phyloP scores from a whole-genome alignment of 495 filamentous ascomycete species.

The Poronia punctata region DNA sequence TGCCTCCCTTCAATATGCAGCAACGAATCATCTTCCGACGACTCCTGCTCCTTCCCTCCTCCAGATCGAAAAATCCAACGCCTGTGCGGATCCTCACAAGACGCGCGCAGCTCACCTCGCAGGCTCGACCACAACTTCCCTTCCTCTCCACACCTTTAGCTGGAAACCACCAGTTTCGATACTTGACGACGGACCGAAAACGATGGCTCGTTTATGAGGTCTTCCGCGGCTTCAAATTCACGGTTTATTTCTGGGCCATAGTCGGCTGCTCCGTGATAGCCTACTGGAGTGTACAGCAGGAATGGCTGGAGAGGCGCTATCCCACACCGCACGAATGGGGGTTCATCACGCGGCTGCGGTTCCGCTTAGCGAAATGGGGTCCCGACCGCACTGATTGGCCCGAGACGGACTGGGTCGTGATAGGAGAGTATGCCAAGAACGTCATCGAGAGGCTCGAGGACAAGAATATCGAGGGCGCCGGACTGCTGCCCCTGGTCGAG shows the following conservation, averaged over 20 bases:
- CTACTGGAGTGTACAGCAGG: conserved; percentile 54
- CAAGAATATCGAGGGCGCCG: conserved; percentile 57
- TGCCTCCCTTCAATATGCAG: too few relatives aligned
- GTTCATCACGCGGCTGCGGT: conserved; percentile 52
- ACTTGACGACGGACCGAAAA: conserved; percentile 70
- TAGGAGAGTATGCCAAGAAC: conserved; percentile 46
- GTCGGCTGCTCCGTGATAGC: conserved; percentile 45
- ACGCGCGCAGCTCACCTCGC: conserved; percentile 21
- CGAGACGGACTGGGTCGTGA: conserved; percentile 54
- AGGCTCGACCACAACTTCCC: conserved; percentile 64
- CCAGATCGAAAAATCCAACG: conserved; percentile 8
- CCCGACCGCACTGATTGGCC: conserved; percentile 47
- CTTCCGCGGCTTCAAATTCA: conserved; percentile 53
- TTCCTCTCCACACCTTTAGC: conserved; percentile 57
- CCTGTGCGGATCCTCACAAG: conserved; percentile 12
- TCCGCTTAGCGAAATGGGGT: conserved; percentile 51
- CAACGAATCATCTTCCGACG: conserved; percentile 15
- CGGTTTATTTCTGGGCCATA: conserved; percentile 48
- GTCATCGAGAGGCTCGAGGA: conserved; percentile 59
- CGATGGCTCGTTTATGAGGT: conserved; percentile 59
- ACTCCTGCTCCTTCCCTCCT: conserved; percentile 13
- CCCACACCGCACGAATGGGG: conserved; percentile 72
- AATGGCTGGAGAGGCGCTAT: conserved; percentile 64
- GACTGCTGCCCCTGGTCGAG: conserved; percentile 39
- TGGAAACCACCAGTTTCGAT: conserved; percentile 53